These are phyloP conservation scores for Cladosporium cucumerinum DNA, from an alignment of 2,329 filamentous ascomycete species.

Conservation along the genomic window DNA sequence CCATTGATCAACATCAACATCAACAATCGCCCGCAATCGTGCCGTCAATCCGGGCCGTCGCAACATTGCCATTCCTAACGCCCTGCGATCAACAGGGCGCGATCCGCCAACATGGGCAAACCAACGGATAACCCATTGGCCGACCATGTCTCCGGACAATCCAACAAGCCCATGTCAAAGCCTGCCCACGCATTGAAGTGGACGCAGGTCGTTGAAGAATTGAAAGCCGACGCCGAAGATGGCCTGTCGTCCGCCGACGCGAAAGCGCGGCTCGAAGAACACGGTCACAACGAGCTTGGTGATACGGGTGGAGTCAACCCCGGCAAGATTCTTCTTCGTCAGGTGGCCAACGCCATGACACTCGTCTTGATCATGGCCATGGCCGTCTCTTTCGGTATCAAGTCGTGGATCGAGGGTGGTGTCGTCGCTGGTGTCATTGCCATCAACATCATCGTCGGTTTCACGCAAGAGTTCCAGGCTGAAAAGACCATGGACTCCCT, in stretches of 20 bases:
- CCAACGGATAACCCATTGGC: slow-evolving; percentile 7
- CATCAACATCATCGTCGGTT: slow-evolving; percentile 46
- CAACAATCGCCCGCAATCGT: neutral
- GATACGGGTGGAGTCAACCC: slow-evolving; percentile 65
- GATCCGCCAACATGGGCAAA: slow-evolving; percentile 7
- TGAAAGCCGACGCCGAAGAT: slow-evolving; percentile 63
- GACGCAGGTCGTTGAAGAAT: slow-evolving; percentile 52
- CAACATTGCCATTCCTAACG: slow-evolving; percentile 10
- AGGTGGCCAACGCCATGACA: slow-evolving; percentile 76
- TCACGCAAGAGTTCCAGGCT: slow-evolving; percentile 46
- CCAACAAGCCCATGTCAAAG: slow-evolving; percentile 54
- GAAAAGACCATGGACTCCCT: slow-evolving; percentile 51
- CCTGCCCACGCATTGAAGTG: slow-evolving; percentile 62
- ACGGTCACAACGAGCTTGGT: slow-evolving; percentile 68
- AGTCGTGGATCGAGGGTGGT: slow-evolving; percentile 48
- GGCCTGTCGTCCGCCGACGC: slow-evolving; percentile 63
- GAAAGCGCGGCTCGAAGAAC: slow-evolving; percentile 54
- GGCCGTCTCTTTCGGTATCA: slow-evolving; percentile 47
- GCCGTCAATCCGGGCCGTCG: neutral
- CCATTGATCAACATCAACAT: slow-evolving; percentile 7
- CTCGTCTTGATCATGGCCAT: slow-evolving; percentile 53
- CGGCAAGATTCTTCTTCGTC: slow-evolving; percentile 69
- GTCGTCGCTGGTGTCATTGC: slow-evolving; percentile 46
- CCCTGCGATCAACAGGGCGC: slow-evolving; percentile 11
- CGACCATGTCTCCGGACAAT: slow-evolving; percentile 36